phyloP scores from a whole-genome alignment of 73 alveolate species.

The Paramecium sonneborni region DNA sequence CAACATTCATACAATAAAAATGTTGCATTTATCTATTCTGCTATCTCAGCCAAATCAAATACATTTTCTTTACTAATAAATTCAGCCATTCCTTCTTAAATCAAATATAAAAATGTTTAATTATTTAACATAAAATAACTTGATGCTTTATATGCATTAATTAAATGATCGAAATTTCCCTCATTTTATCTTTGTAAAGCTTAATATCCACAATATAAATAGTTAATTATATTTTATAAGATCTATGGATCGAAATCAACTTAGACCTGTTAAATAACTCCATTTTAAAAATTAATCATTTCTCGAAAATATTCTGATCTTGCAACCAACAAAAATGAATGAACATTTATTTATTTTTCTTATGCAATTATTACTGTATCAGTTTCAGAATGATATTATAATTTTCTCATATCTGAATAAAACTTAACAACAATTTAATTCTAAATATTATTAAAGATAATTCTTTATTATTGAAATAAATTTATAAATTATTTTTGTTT shows the following conservation, averaged over 20 bases:
- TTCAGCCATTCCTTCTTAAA: slow-evolving; percentile 38
- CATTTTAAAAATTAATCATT: background rate
- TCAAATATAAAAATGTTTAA: background rate
- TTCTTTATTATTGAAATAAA: background rate
- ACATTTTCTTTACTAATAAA: background rate
- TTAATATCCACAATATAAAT: slow-evolving; percentile 21
- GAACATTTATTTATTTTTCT: background rate
- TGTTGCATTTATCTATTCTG: slow-evolving; percentile 8
- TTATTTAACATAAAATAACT: slow-evolving; percentile 24
- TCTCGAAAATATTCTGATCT: slow-evolving; percentile 47
- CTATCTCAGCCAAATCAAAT: background rate
- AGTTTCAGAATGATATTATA: slow-evolving; percentile 10
- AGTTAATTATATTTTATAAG: background rate
- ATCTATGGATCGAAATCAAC: slow-evolving; percentile 12
- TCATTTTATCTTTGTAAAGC: background rate
- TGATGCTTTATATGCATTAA: slow-evolving; percentile 16
- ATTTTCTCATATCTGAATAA: slow-evolving; percentile 9
- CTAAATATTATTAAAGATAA: background rate
- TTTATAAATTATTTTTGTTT: background rate
- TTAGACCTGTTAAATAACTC: background rate
- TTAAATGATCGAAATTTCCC: background rate
- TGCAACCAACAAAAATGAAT: slow-evolving; percentile 37
- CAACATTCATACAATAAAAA: slow-evolving; percentile 35
- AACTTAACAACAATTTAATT: background rate
- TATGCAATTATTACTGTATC: background rate